Conservation (phyloP, 75 land plant genomes). For the Sequoiadendron giganteum region DNA sequence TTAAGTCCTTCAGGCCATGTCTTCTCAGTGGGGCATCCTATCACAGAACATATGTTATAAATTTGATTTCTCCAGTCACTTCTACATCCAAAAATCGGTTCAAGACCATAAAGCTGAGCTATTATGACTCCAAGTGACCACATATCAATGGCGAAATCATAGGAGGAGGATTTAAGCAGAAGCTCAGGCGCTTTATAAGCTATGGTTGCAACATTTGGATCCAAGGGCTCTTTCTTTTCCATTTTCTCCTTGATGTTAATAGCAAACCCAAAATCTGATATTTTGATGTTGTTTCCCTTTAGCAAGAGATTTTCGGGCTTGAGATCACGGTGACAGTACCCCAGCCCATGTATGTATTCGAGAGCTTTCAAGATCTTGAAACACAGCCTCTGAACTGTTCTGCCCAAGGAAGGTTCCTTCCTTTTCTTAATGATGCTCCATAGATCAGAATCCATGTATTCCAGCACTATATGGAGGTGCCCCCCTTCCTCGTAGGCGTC, state of each 20-base stretch:
- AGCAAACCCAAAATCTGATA: conserved; percentile 44
- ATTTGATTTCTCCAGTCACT: not conserved
- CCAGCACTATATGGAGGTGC: not conserved
- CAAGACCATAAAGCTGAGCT: not conserved
- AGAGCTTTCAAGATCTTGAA: conserved; percentile 38
- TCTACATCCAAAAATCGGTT: not conserved
- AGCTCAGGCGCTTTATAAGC: conserved; percentile 43
- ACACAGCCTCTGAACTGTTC: conserved; percentile 17
- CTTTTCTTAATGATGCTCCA: not conserved
- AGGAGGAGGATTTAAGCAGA: conserved; percentile 17
- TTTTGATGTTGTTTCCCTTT: conserved; percentile 26
- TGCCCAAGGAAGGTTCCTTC: not conserved
- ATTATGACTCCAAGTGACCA: conserved; percentile 31
- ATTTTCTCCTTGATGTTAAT: not conserved
- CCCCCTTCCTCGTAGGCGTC: not conserved
- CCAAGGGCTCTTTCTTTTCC: conserved; percentile 17
- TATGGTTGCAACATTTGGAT: conserved; percentile 37
- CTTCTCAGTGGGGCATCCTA: not conserved
- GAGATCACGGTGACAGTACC: conserved; percentile 36
- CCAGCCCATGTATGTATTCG: conserved; percentile 32
- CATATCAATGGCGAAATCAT: conserved; percentile 35
- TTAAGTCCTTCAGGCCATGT: not conserved
- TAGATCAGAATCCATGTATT: not conserved
- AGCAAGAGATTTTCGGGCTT: conserved; percentile 39
- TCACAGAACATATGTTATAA: not conserved